phyloP scores from a whole-genome alignment of 2,329 filamentous ascomycete genomes.

The Fonsecaea monophora region DNA sequence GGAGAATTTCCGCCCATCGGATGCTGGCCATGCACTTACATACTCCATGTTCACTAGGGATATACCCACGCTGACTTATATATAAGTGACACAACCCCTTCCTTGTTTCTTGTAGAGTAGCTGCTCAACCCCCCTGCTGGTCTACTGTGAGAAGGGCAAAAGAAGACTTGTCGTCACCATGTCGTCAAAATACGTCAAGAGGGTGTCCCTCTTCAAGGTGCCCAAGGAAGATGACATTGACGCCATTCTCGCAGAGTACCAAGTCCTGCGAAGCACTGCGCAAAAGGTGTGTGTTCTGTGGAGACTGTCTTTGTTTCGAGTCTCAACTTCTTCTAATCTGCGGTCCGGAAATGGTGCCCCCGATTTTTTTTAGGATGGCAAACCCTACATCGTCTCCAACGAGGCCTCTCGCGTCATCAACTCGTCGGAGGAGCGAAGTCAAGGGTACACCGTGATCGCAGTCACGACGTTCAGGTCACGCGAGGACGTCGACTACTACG shows the following conservation, averaged over 20 bases:
- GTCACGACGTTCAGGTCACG: constrained; percentile 68
- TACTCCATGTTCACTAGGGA: neutral
- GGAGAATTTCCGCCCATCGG: constrained; percentile 11
- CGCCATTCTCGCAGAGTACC: constrained; percentile 54
- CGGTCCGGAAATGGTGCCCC: neutral
- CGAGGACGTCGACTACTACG: constrained; percentile 75
- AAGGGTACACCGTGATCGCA: constrained; percentile 70
- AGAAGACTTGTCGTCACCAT: constrained; percentile 1
- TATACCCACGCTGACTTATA: neutral
- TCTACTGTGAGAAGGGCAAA: neutral
- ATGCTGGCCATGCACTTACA: neutral
- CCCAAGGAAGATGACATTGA: constrained; percentile 54
- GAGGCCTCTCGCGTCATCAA: constrained; percentile 62
- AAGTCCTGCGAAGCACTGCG: constrained; percentile 51
- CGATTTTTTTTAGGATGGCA: constrained; percentile 63
- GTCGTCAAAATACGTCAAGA: constrained; percentile 48
- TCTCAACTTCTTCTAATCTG: neutral
- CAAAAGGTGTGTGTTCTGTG: constrained; percentile 48
- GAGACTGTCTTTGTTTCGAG: constrained; percentile 1
- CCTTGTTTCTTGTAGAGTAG: neutral
- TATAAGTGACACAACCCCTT: neutral
- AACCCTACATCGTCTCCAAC: constrained; percentile 70
- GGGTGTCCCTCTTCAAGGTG: constrained; percentile 62
- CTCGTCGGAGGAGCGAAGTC: constrained; percentile 61
- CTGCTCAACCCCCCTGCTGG: neutral